Percentiles rank a stretch among this genome's conserved stretches.
These are phyloP conservation scores for Pseudozyma thailandica DNA, from an alignment of 1,284 basidiomycete genomes.

Conservation along the genomic window DNA sequence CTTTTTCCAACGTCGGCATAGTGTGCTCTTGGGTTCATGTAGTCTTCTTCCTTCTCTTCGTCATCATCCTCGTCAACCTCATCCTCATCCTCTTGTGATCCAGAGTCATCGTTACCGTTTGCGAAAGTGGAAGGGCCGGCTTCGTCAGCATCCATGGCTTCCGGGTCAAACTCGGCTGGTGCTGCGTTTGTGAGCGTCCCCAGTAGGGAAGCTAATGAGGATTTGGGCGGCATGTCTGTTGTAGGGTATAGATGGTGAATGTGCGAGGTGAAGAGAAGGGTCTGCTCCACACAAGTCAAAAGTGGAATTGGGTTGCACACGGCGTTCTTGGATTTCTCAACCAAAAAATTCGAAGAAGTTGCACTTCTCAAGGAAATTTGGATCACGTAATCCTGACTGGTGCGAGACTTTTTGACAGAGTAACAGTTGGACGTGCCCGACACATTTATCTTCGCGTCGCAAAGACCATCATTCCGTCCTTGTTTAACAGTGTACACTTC, in stretches of 20 bases:
- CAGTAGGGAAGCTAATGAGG: constrained; percentile 30
- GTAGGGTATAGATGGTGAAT: not conserved
- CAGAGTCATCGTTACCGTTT: constrained; percentile 13
- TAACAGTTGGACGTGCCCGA: not conserved
- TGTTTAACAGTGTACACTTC: not conserved
- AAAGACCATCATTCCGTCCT: constrained; percentile 5
- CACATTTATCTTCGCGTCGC: constrained; percentile 30
- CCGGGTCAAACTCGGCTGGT: constrained; percentile 47
- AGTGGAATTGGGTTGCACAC: constrained; percentile 9
- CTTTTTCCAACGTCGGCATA: constrained; percentile 54
- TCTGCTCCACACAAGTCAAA: constrained; percentile 16
- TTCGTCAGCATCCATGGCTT: constrained; percentile 36
- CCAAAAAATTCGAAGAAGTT: constrained; percentile 8
- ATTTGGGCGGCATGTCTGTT: constrained; percentile 30
- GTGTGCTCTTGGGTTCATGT: constrained; percentile 47
- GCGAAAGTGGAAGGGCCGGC: constrained; percentile 15
- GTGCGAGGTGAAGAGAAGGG: not conserved
- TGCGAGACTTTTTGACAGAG: not conserved
- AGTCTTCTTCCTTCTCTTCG: constrained; percentile 24
- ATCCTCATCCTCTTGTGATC: constrained; percentile 16
- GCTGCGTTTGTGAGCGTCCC: constrained; percentile 45
- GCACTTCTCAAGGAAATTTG: constrained; percentile 6
- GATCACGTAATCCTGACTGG: constrained; percentile 42
- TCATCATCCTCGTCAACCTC: constrained; percentile 27
- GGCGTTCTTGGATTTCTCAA: not conserved